phyloP scores from a whole-genome alignment of 768 basidiomycete genomes.

The Pulveroboletus sp. region DNA sequence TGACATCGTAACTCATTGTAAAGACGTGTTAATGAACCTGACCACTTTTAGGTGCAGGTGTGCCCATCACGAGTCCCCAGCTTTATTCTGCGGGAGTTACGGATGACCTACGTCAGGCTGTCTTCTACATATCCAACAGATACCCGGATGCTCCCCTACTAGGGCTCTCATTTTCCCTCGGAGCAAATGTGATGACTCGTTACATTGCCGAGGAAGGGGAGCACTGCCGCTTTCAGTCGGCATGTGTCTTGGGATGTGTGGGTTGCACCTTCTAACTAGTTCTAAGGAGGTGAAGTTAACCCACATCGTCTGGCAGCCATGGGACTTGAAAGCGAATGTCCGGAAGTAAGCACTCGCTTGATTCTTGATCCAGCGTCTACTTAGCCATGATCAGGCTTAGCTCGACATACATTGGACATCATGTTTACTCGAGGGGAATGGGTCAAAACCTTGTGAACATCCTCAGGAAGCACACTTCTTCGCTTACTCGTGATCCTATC shows the following conservation, averaged over 20 bases:
- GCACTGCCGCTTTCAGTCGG: slow-evolving; percentile 55
- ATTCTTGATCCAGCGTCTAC: slow-evolving; percentile 4
- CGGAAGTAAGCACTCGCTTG: slow-evolving; percentile 25
- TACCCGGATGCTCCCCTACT: slow-evolving; percentile 81
- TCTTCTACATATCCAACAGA: slow-evolving; percentile 64
- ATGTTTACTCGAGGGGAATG: slow-evolving; percentile 76
- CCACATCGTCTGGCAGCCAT: slow-evolving; percentile 37
- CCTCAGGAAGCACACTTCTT: slow-evolving; percentile 45
- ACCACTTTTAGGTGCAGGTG: slow-evolving; percentile 63
- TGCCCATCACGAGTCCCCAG: slow-evolving; percentile 75
- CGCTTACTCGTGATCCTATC: slow-evolving; percentile 47
- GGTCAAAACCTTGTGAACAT: slow-evolving; percentile 64
- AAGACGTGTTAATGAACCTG: slow-evolving; percentile 13
- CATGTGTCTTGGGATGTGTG: slow-evolving; percentile 72
- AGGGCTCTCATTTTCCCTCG: slow-evolving; percentile 90
- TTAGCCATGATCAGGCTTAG: slow-evolving; percentile 42
- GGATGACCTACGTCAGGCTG: slow-evolving; percentile 78
- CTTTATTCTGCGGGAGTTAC: slow-evolving; percentile 88
- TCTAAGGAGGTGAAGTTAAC: slow-evolving; percentile 9
- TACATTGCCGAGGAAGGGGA: slow-evolving; percentile 84
- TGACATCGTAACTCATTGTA: slow-evolving; percentile 14
- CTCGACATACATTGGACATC: slow-evolving; percentile 49
- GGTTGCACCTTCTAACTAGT: slow-evolving; percentile 26
- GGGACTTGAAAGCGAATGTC: slow-evolving; percentile 40
- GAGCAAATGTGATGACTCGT: slow-evolving; percentile 84